Conservation (phyloP, 2,329 filamentous ascomycete genomes). For the Zymoseptoria brevis region DNA sequence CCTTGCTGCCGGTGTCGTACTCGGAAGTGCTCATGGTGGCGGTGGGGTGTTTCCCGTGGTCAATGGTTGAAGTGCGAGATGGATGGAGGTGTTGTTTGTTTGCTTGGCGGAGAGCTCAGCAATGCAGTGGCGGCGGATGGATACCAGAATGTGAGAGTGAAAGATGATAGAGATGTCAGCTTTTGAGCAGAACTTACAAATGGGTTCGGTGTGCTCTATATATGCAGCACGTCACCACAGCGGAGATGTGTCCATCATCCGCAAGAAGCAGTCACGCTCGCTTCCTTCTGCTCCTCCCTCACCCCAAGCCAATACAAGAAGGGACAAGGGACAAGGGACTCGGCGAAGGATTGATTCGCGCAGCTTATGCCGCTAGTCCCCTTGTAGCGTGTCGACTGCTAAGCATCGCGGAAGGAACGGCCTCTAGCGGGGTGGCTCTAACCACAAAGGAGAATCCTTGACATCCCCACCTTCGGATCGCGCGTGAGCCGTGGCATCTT, state of each 20-base stretch:
- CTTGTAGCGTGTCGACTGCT: not conserved
- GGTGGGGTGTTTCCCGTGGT: not conserved
- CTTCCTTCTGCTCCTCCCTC: not conserved
- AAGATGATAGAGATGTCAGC: not conserved
- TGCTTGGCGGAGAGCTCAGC: not conserved
- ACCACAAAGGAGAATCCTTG: not conserved
- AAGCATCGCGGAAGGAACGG: not conserved
- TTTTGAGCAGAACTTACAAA: not conserved
- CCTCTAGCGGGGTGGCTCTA: not conserved
- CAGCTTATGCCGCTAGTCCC: not conserved
- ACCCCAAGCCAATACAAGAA: not conserved
- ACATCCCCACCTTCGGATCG: not conserved
- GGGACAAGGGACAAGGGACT: not conserved
- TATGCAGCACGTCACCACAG: not conserved
- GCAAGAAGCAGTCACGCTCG: not conserved
- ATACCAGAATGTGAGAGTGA: not conserved
- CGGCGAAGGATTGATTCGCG: not conserved
- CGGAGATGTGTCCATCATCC: not conserved
- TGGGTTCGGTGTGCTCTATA: not conserved
- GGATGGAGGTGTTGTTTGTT: not conserved
- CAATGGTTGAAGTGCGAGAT: not conserved
- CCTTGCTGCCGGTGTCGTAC: conserved; percentile 31
- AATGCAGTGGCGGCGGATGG: not conserved
- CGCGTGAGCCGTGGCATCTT: not conserved
- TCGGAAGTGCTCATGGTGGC: conserved; percentile 13